Evolutionary conservation across 495 filamentous ascomycete genomes (phyloP).

Genomic region (Amorphotheca resinae): DNA sequence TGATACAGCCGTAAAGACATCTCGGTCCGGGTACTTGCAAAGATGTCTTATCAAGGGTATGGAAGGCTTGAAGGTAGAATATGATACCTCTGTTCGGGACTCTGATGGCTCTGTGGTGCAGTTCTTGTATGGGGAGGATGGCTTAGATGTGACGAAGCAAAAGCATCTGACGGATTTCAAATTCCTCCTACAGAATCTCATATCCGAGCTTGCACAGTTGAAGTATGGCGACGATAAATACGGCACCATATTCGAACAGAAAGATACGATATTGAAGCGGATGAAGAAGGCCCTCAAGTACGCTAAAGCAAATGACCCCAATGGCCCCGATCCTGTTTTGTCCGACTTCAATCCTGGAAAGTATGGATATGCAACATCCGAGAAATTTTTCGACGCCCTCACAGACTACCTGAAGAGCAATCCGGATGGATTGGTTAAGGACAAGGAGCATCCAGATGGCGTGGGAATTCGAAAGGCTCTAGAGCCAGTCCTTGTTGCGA

Average conservation of each 20-base stretch:
- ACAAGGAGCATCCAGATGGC: constrained; percentile 50
- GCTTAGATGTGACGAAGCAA: constrained; percentile 85
- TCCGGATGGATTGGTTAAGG: constrained; percentile 59
- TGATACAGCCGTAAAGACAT: constrained; percentile 98
- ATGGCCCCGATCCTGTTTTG: constrained; percentile 64
- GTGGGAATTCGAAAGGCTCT: constrained; percentile 58
- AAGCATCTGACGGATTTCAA: constrained; percentile 84
- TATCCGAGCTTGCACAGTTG: constrained; percentile 30
- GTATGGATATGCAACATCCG: constrained; percentile 75
- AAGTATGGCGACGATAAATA: constrained; percentile 25
- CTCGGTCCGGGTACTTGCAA: constrained; percentile 90
- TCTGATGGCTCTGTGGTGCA: constrained; percentile 87
- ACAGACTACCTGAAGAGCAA: constrained; percentile 65
- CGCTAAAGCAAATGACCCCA: constrained; percentile 50
- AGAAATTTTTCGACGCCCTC: constrained; percentile 57
- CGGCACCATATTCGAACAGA: constrained; percentile 35
- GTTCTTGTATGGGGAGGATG: constrained; percentile 95
- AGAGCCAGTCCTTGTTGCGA: constrained; percentile 70
- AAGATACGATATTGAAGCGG: constrained; percentile 54
- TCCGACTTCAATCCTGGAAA: constrained; percentile 61
- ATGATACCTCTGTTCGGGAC: constrained; percentile 89
- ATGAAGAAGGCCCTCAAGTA: constrained; percentile 70
- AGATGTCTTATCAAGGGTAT: constrained; percentile 98
- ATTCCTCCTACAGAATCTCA: constrained; percentile 72
- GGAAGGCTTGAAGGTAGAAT: constrained; percentile 85